Evolutionary conservation across 177 flowering plant genomes (phyloP).

Genomic region (Vitis hybrid): DNA sequence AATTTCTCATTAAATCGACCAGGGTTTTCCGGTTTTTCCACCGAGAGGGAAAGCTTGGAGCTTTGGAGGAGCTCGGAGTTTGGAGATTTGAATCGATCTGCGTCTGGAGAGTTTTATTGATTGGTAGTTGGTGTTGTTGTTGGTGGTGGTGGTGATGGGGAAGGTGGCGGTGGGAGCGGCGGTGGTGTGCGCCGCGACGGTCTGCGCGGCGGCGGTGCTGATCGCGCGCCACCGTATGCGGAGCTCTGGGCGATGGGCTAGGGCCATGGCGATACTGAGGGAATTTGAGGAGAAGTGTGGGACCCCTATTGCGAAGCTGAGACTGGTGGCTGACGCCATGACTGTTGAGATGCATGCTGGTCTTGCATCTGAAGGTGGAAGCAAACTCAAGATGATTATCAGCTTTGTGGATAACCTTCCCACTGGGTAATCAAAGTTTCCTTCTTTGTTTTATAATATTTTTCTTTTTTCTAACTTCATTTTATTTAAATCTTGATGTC

Average conservation of each 20-base stretch:
- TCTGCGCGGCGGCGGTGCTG: constrained; percentile 72
- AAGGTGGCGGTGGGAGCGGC: constrained; percentile 72
- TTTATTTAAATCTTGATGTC: no score
- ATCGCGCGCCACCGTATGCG: constrained; percentile 63
- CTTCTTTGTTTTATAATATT: neutral
- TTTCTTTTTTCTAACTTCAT: neutral
- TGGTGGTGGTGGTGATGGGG: constrained; percentile 43
- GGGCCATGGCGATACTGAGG: constrained; percentile 59
- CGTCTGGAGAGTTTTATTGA: constrained; percentile 1
- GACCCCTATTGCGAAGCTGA: constrained; percentile 58
- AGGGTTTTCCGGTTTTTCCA: neutral
- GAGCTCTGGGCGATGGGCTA: constrained; percentile 56
- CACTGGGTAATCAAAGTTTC: constrained; percentile 48
- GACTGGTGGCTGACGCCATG: constrained; percentile 91
- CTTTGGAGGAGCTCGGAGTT: no score
- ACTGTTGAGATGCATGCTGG: constrained; percentile 97
- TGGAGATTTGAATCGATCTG: neutral
- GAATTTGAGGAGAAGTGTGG: constrained; percentile 80
- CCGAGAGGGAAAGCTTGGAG: neutral
- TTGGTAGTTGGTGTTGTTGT: neutral
- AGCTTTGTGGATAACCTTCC: constrained; percentile 95
- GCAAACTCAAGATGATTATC: constrained; percentile 95
- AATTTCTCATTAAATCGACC: no score
- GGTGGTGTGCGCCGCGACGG: constrained; percentile 77
- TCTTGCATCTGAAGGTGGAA: constrained; percentile 90